Evolutionary conservation across 495 filamentous ascomycete species (phyloP).

Genomic region (Cladorrhinum samala): DNA sequence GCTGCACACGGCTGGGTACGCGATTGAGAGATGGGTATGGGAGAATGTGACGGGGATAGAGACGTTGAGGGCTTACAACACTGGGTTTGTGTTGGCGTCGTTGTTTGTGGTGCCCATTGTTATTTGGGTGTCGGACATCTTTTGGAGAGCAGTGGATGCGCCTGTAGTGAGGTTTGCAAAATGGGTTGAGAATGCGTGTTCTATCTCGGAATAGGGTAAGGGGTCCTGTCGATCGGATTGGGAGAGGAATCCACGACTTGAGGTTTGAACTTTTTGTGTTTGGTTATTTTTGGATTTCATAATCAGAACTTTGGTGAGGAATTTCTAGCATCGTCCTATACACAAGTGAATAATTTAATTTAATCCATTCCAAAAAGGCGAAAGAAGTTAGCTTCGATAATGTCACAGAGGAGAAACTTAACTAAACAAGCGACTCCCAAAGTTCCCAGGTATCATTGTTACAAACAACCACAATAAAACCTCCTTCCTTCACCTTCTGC

Average conservation of each 20-base stretch:
- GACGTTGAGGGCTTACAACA: constrained; percentile 24
- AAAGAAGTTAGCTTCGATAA: too few relatives aligned
- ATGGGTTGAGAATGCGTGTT: constrained; percentile 32
- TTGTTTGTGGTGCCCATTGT: constrained; percentile 33
- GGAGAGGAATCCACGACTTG: constrained; percentile 15
- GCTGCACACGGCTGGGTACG: constrained; percentile 38
- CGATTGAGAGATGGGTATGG: constrained; percentile 31
- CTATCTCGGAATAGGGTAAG: not conserved
- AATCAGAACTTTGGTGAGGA: too few relatives aligned
- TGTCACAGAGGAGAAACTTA: too few relatives aligned
- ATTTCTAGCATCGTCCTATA: too few relatives aligned
- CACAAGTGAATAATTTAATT: too few relatives aligned
- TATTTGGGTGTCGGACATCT: constrained; percentile 41
- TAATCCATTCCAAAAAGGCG: too few relatives aligned
- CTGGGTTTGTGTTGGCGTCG: constrained; percentile 30
- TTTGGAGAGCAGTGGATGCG: constrained; percentile 40
- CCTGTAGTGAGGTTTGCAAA: constrained; percentile 41
- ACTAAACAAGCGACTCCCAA: too few relatives aligned
- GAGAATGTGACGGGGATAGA: constrained; percentile 29
- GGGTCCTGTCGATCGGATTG: constrained; percentile 2
- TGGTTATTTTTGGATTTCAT: too few relatives aligned
- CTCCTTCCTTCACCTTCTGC: too few relatives aligned
- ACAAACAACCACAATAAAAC: too few relatives aligned
- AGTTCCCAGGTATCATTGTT: too few relatives aligned
- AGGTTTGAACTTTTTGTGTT: too few relatives aligned